Evolutionary conservation across 78 protist species (phyloP).

Genomic region (Dictyostelium capitatum): DNA sequence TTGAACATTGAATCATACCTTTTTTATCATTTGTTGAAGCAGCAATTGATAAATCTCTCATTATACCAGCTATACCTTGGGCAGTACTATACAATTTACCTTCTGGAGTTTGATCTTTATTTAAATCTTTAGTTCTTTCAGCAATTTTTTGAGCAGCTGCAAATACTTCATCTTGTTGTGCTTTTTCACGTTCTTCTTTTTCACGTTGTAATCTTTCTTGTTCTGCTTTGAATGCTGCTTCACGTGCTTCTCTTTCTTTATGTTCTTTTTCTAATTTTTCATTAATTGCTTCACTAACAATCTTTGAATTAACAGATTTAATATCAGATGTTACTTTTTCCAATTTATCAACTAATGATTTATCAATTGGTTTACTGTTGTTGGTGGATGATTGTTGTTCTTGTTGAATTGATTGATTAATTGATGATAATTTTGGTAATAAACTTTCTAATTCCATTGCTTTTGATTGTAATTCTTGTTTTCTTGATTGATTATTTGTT

Average conservation of each 20-base stretch:
- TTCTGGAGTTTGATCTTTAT: constrained; percentile 46
- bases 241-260: constrained; percentile 12
- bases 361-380: constrained; percentile 11
- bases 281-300: constrained; percentile 57
- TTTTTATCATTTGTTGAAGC: constrained; percentile 60
- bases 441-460: constrained; percentile 33
- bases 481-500: constrained; percentile 26
- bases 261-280: constrained; percentile 65
- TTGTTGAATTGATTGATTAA: neutral
- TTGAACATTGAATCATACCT: constrained; percentile 57
- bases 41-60: constrained; percentile 63
- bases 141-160: constrained; percentile 66
- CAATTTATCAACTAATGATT: constrained; percentile 15
- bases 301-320: constrained; percentile 23
- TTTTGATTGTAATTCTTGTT: constrained; percentile 34
- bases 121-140: constrained; percentile 55
- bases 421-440: constrained; percentile 21
- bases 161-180: constrained; percentile 66
- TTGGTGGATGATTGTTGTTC: neutral
- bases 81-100: constrained; percentile 77
- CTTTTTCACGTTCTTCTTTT: constrained; percentile 58
- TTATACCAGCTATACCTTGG: constrained; percentile 59
- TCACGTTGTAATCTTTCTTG: constrained; percentile 59
- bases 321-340: neutral
- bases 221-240: constrained; percentile 11